Evolutionary conservation across 495 filamentous ascomycete genomes (phyloP).

Genomic region (Talaromyces proteolyticus): DNA sequence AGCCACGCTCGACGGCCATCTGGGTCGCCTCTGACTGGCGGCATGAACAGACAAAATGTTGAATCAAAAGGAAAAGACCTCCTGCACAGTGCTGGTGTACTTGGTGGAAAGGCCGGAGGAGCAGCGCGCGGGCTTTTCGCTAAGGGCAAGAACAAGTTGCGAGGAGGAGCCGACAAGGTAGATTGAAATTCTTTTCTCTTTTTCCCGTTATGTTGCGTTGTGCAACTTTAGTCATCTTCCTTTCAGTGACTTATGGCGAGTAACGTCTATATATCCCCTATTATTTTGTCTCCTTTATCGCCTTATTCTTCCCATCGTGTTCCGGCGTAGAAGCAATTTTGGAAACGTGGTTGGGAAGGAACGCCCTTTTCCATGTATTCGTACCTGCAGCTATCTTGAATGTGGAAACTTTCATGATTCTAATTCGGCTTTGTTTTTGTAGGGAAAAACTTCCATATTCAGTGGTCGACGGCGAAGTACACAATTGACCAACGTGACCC

Average conservation of each 20-base stretch:
- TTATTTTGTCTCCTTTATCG: constrained; percentile 12
- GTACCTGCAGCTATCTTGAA: constrained; percentile 7
- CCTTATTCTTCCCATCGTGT: constrained; percentile 12
- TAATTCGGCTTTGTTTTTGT: constrained; percentile 37
- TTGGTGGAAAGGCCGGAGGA: constrained; percentile 55
- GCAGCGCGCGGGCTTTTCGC: constrained; percentile 83
- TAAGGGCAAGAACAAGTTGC: constrained; percentile 79
- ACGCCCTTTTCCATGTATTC: constrained; percentile 7
- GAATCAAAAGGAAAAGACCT: constrained; percentile 79
- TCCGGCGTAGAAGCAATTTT: constrained; percentile 16
- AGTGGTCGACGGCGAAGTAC: constrained; percentile 4
- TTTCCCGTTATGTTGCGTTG: constrained; percentile 27
- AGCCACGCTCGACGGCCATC: constrained; percentile 30
- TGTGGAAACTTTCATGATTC: constrained; percentile 17
- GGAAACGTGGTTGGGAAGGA: constrained; percentile 19
- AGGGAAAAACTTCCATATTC: constrained; percentile 31
- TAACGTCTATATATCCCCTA: constrained; percentile 25
- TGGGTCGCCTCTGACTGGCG: constrained; percentile 25
- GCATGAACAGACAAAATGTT: constrained; percentile 40
- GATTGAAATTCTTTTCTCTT: constrained; percentile 39
- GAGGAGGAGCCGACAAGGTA: constrained; percentile 71
- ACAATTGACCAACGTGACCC: not conserved
- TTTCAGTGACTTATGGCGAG: constrained; percentile 22
- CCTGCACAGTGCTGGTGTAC: constrained; percentile 67
- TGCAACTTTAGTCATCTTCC: constrained; percentile 11